Evolutionary conservation across 495 filamentous ascomycete genomes (phyloP).

Genomic region (Lophiotrema nucula): DNA sequence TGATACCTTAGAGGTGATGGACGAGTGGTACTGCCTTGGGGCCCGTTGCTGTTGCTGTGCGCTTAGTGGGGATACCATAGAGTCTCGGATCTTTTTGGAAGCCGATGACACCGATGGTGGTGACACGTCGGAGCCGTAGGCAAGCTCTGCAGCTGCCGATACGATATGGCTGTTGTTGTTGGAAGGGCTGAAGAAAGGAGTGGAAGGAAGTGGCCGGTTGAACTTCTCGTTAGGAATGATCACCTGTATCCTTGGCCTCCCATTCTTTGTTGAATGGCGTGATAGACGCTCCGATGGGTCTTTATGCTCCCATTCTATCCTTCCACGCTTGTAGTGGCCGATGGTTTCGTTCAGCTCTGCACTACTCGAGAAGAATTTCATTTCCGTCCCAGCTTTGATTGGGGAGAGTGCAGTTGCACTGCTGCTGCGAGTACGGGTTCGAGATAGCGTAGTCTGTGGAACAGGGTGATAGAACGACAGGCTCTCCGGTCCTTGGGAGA

Average conservation of each 20-base stretch:
- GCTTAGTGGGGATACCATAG: conserved; percentile 27
- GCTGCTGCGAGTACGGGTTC: conserved; percentile 11
- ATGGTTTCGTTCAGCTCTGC: conserved; percentile 25
- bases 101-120: conserved; percentile 11
- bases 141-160: conserved; percentile 11
- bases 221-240: conserved; percentile 32
- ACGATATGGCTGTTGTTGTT: conserved; percentile 8
- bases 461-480: background rate
- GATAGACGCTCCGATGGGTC: conserved; percentile 7
- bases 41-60: conserved; percentile 3
- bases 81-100: conserved; percentile 7
- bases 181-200: conserved; percentile 18
- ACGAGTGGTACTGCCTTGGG: background rate
- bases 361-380: conserved; percentile 7
- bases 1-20: conserved; percentile 1
- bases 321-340: conserved; percentile 40
- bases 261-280: conserved; percentile 19
- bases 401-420: conserved; percentile 16
- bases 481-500: background rate
- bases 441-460: conserved; percentile 8
- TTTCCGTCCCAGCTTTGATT: conserved; percentile 16
- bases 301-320: conserved; percentile 36
- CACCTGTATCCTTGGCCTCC: conserved; percentile 35
- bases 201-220: conserved; percentile 24
- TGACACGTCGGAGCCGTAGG: conserved; percentile 14